Conservation (phyloP, 345 rosid genomes). For the Populus pruinosa region DNA sequence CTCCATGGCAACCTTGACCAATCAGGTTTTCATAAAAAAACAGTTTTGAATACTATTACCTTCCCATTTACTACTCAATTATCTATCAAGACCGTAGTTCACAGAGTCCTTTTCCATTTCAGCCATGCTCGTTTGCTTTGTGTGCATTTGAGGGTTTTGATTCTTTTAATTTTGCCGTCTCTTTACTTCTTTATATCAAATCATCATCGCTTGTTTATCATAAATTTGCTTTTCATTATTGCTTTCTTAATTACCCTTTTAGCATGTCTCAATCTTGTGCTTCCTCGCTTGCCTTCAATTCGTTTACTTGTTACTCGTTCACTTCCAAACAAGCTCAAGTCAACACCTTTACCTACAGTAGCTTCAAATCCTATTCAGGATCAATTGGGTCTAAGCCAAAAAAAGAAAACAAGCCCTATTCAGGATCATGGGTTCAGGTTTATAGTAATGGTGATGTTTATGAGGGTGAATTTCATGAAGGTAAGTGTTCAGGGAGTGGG, state of each 20-base stretch:
- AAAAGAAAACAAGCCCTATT: conserved; percentile 39
- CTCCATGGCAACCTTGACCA: conserved; percentile 13
- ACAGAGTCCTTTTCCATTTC: conserved; percentile 38
- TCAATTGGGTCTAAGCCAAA: conserved; percentile 77
- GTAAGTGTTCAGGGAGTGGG: conserved; percentile 79
- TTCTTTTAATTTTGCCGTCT: conserved; percentile 50
- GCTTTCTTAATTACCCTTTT: conserved; percentile 40
- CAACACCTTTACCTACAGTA: conserved; percentile 31
- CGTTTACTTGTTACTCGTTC: conserved; percentile 60
- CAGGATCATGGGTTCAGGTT: conserved; percentile 69
- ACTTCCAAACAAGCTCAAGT: conserved; percentile 41
- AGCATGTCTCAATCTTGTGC: conserved; percentile 48
- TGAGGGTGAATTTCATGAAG: conserved; percentile 78
- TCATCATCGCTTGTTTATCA: conserved; percentile 30
- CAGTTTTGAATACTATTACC: conserved; percentile 13
- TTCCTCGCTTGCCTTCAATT: conserved; percentile 57
- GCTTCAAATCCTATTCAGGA: conserved; percentile 46
- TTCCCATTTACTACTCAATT: conserved; percentile 30
- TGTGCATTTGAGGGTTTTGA: conserved; percentile 45
- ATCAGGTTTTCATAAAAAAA: not conserved
- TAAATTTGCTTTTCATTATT: conserved; percentile 36
- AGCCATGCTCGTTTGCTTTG: conserved; percentile 56
- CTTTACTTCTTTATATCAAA: conserved; percentile 40
- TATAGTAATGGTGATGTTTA: conserved; percentile 75
- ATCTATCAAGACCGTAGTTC: conserved; percentile 28